Percentiles rank a stretch among this genome's conserved stretches.
Evolutionary conservation across 169 alveolate genomes (phyloP).

Genomic region (Cryptosporidium viatorum): DNA sequence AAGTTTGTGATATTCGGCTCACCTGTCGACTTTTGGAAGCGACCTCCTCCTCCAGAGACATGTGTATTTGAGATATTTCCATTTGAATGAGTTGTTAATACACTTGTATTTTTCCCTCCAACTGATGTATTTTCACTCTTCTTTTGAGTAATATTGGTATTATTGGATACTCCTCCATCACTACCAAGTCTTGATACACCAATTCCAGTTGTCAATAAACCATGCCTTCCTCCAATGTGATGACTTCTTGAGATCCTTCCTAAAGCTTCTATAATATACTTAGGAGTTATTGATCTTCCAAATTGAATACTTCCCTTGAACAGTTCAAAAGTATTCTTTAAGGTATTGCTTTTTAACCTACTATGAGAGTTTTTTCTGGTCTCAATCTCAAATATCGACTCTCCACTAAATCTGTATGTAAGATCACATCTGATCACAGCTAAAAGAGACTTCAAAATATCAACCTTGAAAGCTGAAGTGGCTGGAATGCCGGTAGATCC

Average conservation of each 20-base stretch:
- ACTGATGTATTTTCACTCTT: background rate
- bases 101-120: background rate
- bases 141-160: background rate
- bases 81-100: background rate
- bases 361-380: background rate
- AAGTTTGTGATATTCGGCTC: background rate
- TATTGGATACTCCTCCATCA: background rate
- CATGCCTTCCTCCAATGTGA: background rate
- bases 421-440: constrained; percentile 28
- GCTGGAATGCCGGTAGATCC: background rate
- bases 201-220: background rate
- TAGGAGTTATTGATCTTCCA: constrained; percentile 51
- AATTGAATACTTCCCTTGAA: constrained; percentile 57
- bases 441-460: constrained; percentile 16
- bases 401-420: constrained; percentile 20
- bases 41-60: background rate
- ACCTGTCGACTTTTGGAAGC: background rate
- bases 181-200: background rate
- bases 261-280: constrained; percentile 18
- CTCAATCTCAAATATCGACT: constrained; percentile 36
- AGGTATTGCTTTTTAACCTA: background rate
- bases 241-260: constrained; percentile 19
- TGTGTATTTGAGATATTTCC: background rate
- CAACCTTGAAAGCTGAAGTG: background rate
- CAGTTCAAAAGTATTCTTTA: constrained; percentile 40